Base-by-base conservation (phyloP, 306 rosid genomes). In the Medicago ruthenica region DNA sequence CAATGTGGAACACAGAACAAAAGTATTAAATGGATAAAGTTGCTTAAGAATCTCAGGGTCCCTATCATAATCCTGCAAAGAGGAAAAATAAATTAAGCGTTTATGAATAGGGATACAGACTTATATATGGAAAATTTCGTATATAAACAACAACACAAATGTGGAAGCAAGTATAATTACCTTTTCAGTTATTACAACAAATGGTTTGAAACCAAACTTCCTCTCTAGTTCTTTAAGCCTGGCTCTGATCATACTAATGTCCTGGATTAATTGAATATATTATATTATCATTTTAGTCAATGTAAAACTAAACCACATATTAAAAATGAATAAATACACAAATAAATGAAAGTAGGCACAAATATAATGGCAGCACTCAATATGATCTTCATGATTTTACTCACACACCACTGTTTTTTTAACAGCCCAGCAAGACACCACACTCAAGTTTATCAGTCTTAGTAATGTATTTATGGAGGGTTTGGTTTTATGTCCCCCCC, bases 51-150 rank as follows among this genome's bases (percentile, higher is more conserved):
- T 84, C 74, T 79, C 82, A 0, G 87, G 86, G 71, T 90, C 97
- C 85, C 98, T 87, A 76, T 94, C 98, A 80, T 86, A 94, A 84
- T 90, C 98, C 97, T 94, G 92, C 47, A 1, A 37, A 37, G 9
- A 1, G 48, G 47, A 63, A 37, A 63, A 2, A 9, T 63, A 16
- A 63, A n/a, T n/a, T 22, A 16, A 63, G 47, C 1, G 20, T 2
- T 61, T 58, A 22, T 10, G 39, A 5, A 15, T 37, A 8, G 7
- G 47, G 24, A 63, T 63, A n/a, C 7, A 63, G 1, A 63, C 24
- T 36, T 37, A 10, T 11, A 16, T 55, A 39, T 14, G 71, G 14
- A 20, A 27, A 27, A 51, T 47, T 80, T 42, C 73, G 66, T 45
- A 37, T 37, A 66, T 36, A 37, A 20, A 67, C 27, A 42, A 62